Evolutionary conservation across 2,329 filamentous ascomycete genomes (phyloP).

Genomic region (Aspergillus arachidicola): DNA sequence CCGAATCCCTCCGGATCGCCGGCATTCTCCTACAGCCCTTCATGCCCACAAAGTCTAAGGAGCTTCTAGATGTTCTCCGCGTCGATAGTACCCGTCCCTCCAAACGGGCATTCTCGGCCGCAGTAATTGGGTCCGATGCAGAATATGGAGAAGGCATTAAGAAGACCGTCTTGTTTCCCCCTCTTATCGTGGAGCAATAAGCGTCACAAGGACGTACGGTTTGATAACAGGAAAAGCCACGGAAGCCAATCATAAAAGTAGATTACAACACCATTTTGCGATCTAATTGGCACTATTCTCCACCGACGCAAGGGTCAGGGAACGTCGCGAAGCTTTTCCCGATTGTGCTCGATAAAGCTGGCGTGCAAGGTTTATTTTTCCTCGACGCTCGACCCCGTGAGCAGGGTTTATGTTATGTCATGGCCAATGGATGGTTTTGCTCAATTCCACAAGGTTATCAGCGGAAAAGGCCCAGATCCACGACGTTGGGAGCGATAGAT

Average conservation of each 20-base stretch:
- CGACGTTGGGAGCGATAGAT: constrained; percentile 24
- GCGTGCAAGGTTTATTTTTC: constrained; percentile 22
- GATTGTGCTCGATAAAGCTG: constrained; percentile 22
- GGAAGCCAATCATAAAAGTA: constrained; percentile 23
- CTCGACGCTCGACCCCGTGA: constrained; percentile 5
- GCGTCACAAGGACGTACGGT: constrained; percentile 20
- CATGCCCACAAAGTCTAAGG: constrained; percentile 76
- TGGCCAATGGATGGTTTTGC: constrained; percentile 24
- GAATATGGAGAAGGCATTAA: constrained; percentile 65
- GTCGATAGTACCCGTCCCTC: constrained; percentile 57
- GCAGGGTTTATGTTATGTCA: constrained; percentile 28
- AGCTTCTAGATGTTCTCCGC: constrained; percentile 75
- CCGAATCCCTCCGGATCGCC: constrained; percentile 75
- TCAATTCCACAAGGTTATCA: constrained; percentile 33
- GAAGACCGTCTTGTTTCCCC: constrained; percentile 56
- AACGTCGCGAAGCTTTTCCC: constrained; percentile 22
- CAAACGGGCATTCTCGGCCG: constrained; percentile 65
- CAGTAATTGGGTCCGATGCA: constrained; percentile 64
- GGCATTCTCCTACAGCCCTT: constrained; percentile 88
- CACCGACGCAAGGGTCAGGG: constrained; percentile 21
- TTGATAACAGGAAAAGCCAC: constrained; percentile 30
- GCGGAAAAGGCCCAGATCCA: constrained; percentile 32
- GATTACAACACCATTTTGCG: constrained; percentile 5
- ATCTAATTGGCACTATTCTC: constrained; percentile 24
- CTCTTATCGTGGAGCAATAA: constrained; percentile 44